A percentile compares a stretch with the other conserved stretches of the same genome.
These are phyloP conservation scores for Spinellus fusiger DNA, from an alignment of 192 early-diverging fungal genomes.

Conservation along the genomic window DNA sequence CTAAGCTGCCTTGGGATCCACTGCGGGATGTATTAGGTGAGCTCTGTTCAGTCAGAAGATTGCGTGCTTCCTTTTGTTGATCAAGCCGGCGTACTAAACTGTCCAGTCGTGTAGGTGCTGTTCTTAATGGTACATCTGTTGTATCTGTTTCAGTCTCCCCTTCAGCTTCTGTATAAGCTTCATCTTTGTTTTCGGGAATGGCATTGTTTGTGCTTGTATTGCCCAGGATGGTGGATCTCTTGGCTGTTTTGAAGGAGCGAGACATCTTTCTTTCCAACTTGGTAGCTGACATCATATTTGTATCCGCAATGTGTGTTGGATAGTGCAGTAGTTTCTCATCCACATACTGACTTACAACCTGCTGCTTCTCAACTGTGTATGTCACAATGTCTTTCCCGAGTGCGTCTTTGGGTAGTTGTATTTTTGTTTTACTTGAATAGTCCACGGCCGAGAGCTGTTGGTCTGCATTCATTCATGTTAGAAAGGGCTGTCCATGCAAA, in stretches of 20 bases:
- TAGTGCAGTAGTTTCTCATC: constrained; percentile 10
- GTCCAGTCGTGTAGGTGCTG: constrained; percentile 11
- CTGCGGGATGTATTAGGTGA: not conserved
- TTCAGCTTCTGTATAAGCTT: not conserved
- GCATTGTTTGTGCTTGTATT: constrained; percentile 3
- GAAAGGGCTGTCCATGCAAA: not conserved
- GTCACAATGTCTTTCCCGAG: not conserved
- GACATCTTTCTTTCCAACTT: constrained; percentile 20
- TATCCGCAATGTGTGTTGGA: constrained; percentile 14
- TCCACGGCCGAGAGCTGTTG: constrained; percentile 15
- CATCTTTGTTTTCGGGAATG: not conserved
- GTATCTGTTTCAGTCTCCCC: not conserved
- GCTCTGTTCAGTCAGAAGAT: not conserved
- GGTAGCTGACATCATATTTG: not conserved
- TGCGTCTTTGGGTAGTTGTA: not conserved
- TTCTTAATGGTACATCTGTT: not conserved
- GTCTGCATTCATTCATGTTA: not conserved
- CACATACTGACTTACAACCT: not conserved
- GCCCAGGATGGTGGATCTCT: constrained; percentile 15
- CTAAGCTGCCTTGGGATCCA: constrained; percentile 2
- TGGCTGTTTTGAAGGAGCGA: constrained; percentile 18
- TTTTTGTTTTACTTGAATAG: constrained; percentile 12
- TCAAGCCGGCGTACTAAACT: constrained; percentile 16
- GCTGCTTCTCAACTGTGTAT: constrained; percentile 1
- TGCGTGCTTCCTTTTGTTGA: constrained; percentile 7